Conservation (phyloP, 345 rosid genomes). For the Pelargonium nanum region DNA sequence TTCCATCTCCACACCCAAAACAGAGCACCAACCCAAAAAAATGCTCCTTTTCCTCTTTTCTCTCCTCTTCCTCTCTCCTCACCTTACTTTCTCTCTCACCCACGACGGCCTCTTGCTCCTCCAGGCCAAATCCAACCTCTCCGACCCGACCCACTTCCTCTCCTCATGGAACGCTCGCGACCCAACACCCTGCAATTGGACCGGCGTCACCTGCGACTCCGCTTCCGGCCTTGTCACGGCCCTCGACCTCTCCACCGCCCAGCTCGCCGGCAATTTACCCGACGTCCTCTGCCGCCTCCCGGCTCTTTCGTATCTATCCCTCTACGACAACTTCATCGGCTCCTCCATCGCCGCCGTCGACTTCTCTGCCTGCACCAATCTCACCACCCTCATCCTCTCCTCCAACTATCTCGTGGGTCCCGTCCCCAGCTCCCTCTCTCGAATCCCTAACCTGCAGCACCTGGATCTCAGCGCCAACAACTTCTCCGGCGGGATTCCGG, state of each 20-base stretch:
- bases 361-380: slow-evolving; percentile 37
- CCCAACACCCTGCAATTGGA: slow-evolving; percentile 64
- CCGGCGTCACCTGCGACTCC: slow-evolving; percentile 49
- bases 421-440: slow-evolving; percentile 50
- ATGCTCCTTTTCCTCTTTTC: slow-evolving; percentile 16
- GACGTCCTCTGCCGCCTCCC: slow-evolving; percentile 63
- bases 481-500: slow-evolving; percentile 52
- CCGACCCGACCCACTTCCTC: slow-evolving; percentile 46
- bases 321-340: slow-evolving; percentile 46
- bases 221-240: slow-evolving; percentile 30
- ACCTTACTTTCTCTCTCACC: slow-evolving; percentile 27
- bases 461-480: slow-evolving; percentile 42
- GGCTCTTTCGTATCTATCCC: slow-evolving; percentile 31
- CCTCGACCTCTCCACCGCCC: slow-evolving; percentile 37
- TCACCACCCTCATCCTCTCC: slow-evolving; percentile 29
- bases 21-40: background rate
- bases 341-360: slow-evolving; percentile 41
- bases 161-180: slow-evolving; percentile 61
- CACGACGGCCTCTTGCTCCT: slow-evolving; percentile 70
- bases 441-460: slow-evolving; percentile 28
- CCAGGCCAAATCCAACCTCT: slow-evolving; percentile 43
- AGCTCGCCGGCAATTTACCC: slow-evolving; percentile 70
- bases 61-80: slow-evolving; percentile 4
- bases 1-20: background rate
- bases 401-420: slow-evolving; percentile 40